These are phyloP conservation scores for Pythium guiyangense DNA, from an alignment of 352 stramenopile species.

Conservation along the genomic window DNA sequence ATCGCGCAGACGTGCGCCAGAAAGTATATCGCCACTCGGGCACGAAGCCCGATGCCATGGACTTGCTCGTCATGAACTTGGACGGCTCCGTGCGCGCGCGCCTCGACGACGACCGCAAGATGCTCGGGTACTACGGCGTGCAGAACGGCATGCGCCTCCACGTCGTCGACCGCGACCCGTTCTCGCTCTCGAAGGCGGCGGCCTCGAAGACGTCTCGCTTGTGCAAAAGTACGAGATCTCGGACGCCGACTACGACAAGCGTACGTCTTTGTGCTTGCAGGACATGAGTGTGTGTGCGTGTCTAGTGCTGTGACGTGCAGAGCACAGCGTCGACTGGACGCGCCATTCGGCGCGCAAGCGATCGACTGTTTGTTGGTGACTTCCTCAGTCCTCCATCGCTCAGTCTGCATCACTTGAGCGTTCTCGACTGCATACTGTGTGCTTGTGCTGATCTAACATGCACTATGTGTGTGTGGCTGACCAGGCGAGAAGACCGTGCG, in stretches of 20 bases:
- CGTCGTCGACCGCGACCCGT: conserved; percentile 95
- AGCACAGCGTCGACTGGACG: no score
- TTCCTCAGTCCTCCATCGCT: no score
- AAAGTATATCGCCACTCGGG: conserved; percentile 95
- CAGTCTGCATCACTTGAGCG: background rate
- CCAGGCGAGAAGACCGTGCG: conserved; percentile 94
- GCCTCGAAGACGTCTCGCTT: conserved; percentile 95
- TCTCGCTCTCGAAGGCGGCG: conserved; percentile 93
- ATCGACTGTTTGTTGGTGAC: no score
- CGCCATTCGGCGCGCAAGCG: no score
- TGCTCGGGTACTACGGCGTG: conserved; percentile 91
- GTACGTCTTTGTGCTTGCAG: conserved; percentile 30
- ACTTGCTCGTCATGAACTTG: conserved; percentile 53
- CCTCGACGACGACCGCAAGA: conserved; percentile 74
- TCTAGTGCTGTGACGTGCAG: background rate
- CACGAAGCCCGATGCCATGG: conserved; percentile 90
- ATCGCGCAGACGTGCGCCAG: conserved; percentile 86
- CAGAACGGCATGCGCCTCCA: conserved; percentile 93
- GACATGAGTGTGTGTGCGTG: no score
- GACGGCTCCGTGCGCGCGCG: conserved; percentile 42
- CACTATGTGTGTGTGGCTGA: background rate
- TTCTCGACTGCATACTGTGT: background rate
- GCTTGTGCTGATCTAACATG: background rate
- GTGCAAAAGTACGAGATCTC: conserved; percentile 98
- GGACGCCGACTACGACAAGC: conserved; percentile 98